phyloP scores from a whole-genome alignment of 2,329 filamentous ascomycete species.

The Colletotrichum camelliae region DNA sequence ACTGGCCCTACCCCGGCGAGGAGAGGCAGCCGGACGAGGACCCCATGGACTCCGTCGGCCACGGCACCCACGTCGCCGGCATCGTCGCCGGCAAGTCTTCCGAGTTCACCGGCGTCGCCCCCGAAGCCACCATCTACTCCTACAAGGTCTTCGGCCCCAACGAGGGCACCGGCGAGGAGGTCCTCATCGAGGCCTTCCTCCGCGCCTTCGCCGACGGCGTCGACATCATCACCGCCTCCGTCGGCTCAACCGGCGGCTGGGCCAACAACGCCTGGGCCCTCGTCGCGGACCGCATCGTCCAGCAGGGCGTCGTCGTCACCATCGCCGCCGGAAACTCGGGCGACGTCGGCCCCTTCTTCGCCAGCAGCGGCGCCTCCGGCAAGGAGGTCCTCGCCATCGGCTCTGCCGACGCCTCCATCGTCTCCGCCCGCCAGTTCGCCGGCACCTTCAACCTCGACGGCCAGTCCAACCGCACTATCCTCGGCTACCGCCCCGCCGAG shows the following conservation, averaged over 20 bases:
- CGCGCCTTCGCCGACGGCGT: slow-evolving; percentile 19
- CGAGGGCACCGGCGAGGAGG: slow-evolving; percentile 13
- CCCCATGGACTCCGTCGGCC: slow-evolving; percentile 61
- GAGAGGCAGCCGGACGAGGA: slow-evolving; percentile 47
- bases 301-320: slow-evolving; percentile 30
- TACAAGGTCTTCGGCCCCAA: slow-evolving; percentile 20
- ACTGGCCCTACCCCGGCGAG: slow-evolving; percentile 23
- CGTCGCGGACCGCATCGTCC: slow-evolving; percentile 44
- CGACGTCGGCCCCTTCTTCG: slow-evolving; percentile 26
- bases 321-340: slow-evolving; percentile 20
- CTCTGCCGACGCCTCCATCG: slow-evolving; percentile 13
- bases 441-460: slow-evolving; percentile 27
- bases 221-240: slow-evolving; percentile 20
- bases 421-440: slow-evolving; percentile 19
- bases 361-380: slow-evolving; percentile 28
- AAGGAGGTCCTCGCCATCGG: slow-evolving; percentile 29
- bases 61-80: slow-evolving; percentile 61
- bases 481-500: slow-evolving; percentile 27
- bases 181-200: slow-evolving; percentile 20
- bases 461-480: slow-evolving; percentile 25
- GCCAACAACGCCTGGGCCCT: slow-evolving; percentile 47
- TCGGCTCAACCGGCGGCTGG: slow-evolving; percentile 28
- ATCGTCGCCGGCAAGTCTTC: background rate
- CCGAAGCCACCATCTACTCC: slow-evolving; percentile 13
- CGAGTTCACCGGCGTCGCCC: slow-evolving; percentile 13